Conservation (phyloP, 176 grass and related monocot species). For the Lolium rigidum region DNA sequence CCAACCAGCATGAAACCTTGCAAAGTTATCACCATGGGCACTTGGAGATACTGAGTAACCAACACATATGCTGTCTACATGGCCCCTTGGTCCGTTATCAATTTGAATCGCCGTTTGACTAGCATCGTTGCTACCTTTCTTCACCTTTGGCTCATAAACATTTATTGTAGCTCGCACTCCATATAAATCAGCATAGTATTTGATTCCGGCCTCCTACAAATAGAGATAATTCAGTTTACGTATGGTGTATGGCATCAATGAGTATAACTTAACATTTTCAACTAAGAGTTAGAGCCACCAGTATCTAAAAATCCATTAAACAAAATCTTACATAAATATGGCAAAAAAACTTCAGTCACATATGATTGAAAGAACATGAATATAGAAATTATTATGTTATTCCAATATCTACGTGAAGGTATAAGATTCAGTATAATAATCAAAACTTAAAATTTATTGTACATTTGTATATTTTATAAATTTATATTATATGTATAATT, state of each 20-base stretch:
- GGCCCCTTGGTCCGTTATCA: neutral
- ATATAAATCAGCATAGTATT: slow-evolving; percentile 5
- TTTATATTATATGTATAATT: too few relatives aligned
- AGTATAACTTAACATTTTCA: too few relatives aligned
- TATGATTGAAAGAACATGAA: neutral
- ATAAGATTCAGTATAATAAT: neutral
- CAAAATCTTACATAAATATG: neutral
- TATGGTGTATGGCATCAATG: too few relatives aligned
- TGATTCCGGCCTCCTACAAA: neutral
- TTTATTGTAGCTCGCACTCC: slow-evolving; percentile 4
- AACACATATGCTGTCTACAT: neutral
- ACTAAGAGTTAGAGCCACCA: too few relatives aligned
- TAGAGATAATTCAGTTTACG: too few relatives aligned
- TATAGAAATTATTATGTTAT: neutral
- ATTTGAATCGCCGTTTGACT: slow-evolving; percentile 10
- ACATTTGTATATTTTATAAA: neutral
- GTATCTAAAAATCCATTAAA: too few relatives aligned
- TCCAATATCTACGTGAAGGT: neutral
- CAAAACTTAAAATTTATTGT: neutral
- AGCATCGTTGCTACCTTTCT: neutral
- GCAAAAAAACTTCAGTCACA: neutral
- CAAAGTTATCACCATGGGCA: slow-evolving; percentile 14
- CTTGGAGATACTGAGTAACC: neutral
- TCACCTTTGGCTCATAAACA: neutral
- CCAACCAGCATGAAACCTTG: slow-evolving; percentile 31